A percentile compares a stretch with the other conserved stretches of the same genome.
Evolutionary conservation across 805 yeast species (phyloP).

Genomic region (Nakazawaea ernobii): DNA sequence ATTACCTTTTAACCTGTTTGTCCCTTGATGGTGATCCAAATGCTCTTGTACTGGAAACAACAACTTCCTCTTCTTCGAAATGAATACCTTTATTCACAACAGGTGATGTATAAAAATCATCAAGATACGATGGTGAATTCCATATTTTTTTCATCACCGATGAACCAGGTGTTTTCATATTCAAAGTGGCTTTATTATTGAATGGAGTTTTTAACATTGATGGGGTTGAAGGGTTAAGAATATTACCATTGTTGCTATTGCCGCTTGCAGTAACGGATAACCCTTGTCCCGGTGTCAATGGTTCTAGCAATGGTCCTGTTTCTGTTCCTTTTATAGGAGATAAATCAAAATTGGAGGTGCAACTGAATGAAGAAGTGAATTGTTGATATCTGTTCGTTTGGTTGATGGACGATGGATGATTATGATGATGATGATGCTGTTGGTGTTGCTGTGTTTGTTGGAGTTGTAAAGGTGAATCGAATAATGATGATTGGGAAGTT

Average conservation of each 20-base stretch:
- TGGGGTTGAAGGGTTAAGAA: slow-evolving; percentile 7
- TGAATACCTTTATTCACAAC: slow-evolving; percentile 2
- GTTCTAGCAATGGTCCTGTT: slow-evolving; percentile 63
- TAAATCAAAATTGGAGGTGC: slow-evolving; percentile 57
- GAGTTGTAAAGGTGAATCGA: slow-evolving; percentile 13
- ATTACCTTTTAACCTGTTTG: background rate
- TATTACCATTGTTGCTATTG: slow-evolving; percentile 2
- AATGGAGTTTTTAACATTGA: slow-evolving; percentile 26
- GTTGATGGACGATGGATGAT: slow-evolving; percentile 19
- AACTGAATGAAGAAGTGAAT: slow-evolving; percentile 62
- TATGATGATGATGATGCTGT: slow-evolving; percentile 31
- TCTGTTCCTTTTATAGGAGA: slow-evolving; percentile 54
- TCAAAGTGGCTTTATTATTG: slow-evolving; percentile 12
- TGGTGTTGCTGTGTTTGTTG: slow-evolving; percentile 8
- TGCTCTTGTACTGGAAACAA: slow-evolving; percentile 6
- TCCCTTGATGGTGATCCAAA: slow-evolving; percentile 8
- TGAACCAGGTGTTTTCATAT: slow-evolving; percentile 16
- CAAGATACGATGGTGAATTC: slow-evolving; percentile 63
- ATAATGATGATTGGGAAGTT: slow-evolving; percentile 6
- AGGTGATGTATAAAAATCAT: slow-evolving; percentile 60
- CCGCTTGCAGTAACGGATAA: background rate
- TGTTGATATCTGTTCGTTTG: slow-evolving; percentile 5
- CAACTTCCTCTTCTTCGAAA: slow-evolving; percentile 10
- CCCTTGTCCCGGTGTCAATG: slow-evolving; percentile 45
- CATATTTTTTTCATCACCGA: slow-evolving; percentile 48